Conservation (phyloP, 2,329 filamentous ascomycete genomes). For the Cordyceps tenuipes region DNA sequence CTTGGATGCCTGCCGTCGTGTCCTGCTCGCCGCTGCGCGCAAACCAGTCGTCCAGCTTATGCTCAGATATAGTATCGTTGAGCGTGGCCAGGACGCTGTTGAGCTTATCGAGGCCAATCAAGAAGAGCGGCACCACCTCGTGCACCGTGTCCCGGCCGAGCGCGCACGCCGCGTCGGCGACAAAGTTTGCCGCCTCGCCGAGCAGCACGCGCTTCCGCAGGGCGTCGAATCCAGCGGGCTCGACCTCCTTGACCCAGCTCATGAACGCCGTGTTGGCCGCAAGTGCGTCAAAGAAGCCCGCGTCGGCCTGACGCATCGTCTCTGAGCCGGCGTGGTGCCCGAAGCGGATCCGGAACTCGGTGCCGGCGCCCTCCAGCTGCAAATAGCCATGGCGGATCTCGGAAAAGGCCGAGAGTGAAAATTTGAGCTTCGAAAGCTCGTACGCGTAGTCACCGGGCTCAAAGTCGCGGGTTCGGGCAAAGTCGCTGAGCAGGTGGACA, state of each 20-base stretch:
- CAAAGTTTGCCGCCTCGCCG: constrained; percentile 9
- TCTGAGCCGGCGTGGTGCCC: constrained; percentile 1
- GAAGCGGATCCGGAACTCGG: neutral
- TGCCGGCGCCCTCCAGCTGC: neutral
- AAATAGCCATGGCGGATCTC: constrained; percentile 6
- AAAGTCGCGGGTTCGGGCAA: constrained; percentile 4
- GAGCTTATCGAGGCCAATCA: constrained; percentile 8
- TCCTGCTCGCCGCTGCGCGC: neutral
- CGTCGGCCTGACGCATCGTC: constrained; percentile 2
- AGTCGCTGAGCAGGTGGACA: constrained; percentile 9
- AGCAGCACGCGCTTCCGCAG: constrained; percentile 1
- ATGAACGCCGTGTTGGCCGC: neutral
- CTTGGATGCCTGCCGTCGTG: neutral
- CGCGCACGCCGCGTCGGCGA: constrained; percentile 7
- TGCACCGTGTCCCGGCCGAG: constrained; percentile 5
- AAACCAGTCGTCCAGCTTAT: constrained; percentile 9
- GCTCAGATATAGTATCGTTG: neutral
- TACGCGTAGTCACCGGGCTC: constrained; percentile 9
- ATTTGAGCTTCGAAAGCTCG: constrained; percentile 7
- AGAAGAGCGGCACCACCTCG: constrained; percentile 6
- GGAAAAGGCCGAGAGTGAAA: constrained; percentile 7
- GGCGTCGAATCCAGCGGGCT: neutral
- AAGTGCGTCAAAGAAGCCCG: neutral
- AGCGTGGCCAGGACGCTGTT: neutral
- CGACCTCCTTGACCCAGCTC: constrained; percentile 3